phyloP scores from a whole-genome alignment of 768 basidiomycete genomes.

The Suillus plorans region DNA sequence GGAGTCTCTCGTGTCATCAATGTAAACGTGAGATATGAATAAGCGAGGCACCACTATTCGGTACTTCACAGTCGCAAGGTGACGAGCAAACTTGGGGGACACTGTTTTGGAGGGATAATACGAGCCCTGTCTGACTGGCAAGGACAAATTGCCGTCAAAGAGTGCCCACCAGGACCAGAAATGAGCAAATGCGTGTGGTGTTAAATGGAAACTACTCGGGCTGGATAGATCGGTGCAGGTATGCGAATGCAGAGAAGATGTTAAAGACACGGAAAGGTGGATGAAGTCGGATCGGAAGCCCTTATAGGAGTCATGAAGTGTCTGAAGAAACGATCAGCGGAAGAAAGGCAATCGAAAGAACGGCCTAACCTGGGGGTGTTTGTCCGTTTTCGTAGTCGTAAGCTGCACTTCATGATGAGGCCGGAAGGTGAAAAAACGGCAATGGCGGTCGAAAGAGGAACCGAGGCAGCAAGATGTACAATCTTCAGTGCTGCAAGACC shows the following conservation, averaged over 20 bases:
- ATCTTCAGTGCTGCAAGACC: conserved; percentile 65
- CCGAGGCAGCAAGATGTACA: conserved; percentile 70
- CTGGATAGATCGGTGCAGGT: conserved; percentile 22
- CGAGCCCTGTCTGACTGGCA: conserved; percentile 87
- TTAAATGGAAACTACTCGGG: conserved; percentile 79
- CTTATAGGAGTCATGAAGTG: conserved; percentile 69
- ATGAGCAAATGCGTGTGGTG: conserved; percentile 80
- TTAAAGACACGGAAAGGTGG: conserved; percentile 85
- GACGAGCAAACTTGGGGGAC: conserved; percentile 85
- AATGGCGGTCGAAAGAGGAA: conserved; percentile 68
- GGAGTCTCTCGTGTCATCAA: conserved; percentile 75
- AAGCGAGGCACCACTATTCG: conserved; percentile 74
- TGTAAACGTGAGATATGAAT: conserved; percentile 84
- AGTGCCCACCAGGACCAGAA: conserved; percentile 93
- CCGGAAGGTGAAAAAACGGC: conserved; percentile 76
- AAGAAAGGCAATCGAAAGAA: neutral
- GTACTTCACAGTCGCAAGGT: conserved; percentile 91
- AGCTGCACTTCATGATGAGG: conserved; percentile 78
- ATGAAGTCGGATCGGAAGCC: conserved; percentile 94
- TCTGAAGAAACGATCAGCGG: conserved; percentile 28
- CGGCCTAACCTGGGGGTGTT: conserved; percentile 45
- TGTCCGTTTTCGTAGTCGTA: conserved; percentile 41
- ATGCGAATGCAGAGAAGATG: conserved; percentile 50
- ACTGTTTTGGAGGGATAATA: conserved; percentile 70
- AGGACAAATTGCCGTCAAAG: conserved; percentile 74